phyloP scores from a whole-genome alignment of 495 filamentous ascomycete species.

The Delitschia confertaspora region DNA sequence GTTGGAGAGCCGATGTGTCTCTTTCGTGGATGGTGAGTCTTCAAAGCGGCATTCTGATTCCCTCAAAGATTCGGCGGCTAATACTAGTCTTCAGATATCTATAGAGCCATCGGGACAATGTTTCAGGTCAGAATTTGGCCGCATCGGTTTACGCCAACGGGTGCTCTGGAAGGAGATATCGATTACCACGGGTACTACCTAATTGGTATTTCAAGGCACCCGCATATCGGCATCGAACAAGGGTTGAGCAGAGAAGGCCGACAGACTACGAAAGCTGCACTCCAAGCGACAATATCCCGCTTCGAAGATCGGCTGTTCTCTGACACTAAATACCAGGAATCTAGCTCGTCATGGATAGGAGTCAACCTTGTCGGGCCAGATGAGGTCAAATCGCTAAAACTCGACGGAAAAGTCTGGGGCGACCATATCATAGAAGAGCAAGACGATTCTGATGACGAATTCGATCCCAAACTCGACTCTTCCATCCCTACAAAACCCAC shows the following conservation, averaged over 20 bases:
- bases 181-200: conserved; percentile 49
- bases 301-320: conserved; percentile 42
- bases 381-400: conserved; percentile 34
- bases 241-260: conserved; percentile 32
- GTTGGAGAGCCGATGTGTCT: conserved; percentile 45
- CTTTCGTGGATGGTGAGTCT: conserved; percentile 42
- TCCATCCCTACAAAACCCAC: background rate
- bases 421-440: conserved; percentile 37
- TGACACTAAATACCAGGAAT: conserved; percentile 44
- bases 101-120: conserved; percentile 37
- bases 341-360: conserved; percentile 41
- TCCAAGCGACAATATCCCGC: conserved; percentile 34
- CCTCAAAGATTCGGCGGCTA: background rate
- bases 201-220: conserved; percentile 43
- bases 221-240: conserved; percentile 1
- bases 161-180: conserved; percentile 8
- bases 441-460: conserved; percentile 32
- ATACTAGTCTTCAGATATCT: conserved; percentile 38
- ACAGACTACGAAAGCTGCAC: conserved; percentile 30
- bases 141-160: conserved; percentile 39
- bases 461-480: conserved; percentile 15
- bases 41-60: background rate
- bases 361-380: conserved; percentile 35
- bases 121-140: conserved; percentile 51
- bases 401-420: conserved; percentile 45